Evolutionary conservation across 2,329 filamentous ascomycete species (phyloP).

Genomic region (Monilinia fructicola): DNA sequence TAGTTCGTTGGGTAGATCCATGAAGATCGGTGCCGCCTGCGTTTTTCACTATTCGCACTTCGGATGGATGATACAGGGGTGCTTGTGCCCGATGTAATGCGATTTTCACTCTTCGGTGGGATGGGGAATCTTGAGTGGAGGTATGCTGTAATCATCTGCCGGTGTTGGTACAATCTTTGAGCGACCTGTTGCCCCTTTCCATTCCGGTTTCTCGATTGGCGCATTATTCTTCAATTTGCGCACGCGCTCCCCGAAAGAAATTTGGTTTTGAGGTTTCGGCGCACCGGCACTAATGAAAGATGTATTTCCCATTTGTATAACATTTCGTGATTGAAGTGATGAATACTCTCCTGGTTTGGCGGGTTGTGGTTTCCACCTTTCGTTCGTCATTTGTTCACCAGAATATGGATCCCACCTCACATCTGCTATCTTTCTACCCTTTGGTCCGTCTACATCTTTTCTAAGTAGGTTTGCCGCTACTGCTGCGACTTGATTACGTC

Average conservation of each 20-base stretch:
- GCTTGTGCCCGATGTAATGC: constrained; percentile 27
- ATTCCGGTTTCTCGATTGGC: constrained; percentile 52
- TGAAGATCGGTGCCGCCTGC: constrained; percentile 30
- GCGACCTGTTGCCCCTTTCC: constrained; percentile 73
- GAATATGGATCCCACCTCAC: constrained; percentile 65
- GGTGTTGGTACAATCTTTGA: constrained; percentile 63
- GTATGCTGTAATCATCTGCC: constrained; percentile 56
- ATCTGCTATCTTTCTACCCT: constrained; percentile 40
- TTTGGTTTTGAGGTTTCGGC: constrained; percentile 36
- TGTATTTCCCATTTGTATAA: constrained; percentile 31
- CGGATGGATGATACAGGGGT: constrained; percentile 35
- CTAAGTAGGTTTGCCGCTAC: constrained; percentile 34
- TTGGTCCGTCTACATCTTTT: constrained; percentile 32
- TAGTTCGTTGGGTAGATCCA: constrained; percentile 27
- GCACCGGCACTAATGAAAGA: constrained; percentile 36
- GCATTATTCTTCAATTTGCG: constrained; percentile 44
- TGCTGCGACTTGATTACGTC: constrained; percentile 36
- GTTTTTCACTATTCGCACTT: constrained; percentile 37
- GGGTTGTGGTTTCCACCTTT: constrained; percentile 55
- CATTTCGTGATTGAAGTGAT: constrained; percentile 31
- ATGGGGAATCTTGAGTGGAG: constrained; percentile 52
- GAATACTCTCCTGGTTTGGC: constrained; percentile 55
- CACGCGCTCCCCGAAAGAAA: constrained; percentile 49
- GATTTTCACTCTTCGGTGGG: constrained; percentile 51
- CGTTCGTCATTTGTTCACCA: constrained; percentile 61